These are phyloP conservation scores for Diophrys appendiculata DNA, from an alignment of 73 alveolate species.

Conservation along the genomic window DNA sequence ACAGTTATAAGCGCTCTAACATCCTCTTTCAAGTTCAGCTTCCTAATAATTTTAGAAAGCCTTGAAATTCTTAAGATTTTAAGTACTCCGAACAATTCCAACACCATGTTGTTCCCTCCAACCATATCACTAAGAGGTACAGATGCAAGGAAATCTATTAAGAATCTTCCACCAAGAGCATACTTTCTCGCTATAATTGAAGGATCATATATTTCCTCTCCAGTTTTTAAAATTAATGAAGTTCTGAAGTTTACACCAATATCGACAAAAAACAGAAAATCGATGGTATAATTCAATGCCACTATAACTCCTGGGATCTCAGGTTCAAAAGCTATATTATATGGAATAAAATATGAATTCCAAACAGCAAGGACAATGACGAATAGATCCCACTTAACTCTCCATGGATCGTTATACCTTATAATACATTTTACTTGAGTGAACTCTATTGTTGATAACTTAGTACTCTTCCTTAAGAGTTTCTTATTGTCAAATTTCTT, in stretches of 20 bases:
- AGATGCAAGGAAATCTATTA: conserved; percentile 19
- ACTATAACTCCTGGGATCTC: conserved; percentile 31
- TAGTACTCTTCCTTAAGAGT: no score
- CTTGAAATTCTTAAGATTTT: conserved; percentile 53
- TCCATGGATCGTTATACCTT: conserved; percentile 39
- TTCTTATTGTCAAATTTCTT: no score
- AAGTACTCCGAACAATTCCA: conserved; percentile 39
- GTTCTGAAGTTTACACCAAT: conserved; percentile 66
- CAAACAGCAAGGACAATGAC: conserved; percentile 52
- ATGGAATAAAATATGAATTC: conserved; percentile 50
- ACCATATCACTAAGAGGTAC: conserved; percentile 35
- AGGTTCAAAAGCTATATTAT: conserved; percentile 37
- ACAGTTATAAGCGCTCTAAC: conserved; percentile 33
- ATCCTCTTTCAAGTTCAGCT: conserved; percentile 31
- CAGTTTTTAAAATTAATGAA: conserved; percentile 42
- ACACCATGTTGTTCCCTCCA: conserved; percentile 20
- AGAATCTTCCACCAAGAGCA: conserved; percentile 40
- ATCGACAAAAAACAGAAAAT: conserved; percentile 58
- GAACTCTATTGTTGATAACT: no score
- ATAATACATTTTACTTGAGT: no score
- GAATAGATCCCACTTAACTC: conserved; percentile 71
- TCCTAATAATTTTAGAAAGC: conserved; percentile 29
- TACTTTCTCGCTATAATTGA: conserved; percentile 52
- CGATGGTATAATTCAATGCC: conserved; percentile 37
- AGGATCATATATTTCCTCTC: conserved; percentile 63